A percentile compares a stretch with the other conserved stretches of the same genome.
Evolutionary conservation across 148 eudicot genomes (phyloP).

Genomic region (Heliosperma pusillum): DNA sequence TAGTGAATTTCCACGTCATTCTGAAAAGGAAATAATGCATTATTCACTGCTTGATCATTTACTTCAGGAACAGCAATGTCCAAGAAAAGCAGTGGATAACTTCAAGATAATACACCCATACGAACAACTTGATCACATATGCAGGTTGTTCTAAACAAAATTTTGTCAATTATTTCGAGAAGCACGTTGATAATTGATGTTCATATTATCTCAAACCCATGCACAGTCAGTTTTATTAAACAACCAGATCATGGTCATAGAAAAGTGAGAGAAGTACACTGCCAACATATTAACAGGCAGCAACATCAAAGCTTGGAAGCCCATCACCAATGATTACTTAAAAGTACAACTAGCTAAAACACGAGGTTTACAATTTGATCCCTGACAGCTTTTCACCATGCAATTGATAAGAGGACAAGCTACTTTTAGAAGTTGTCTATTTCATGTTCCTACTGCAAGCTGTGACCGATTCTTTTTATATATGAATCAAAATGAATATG

Average conservation of each 20-base stretch:
- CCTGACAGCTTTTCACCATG: not conserved
- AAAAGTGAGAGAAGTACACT: conserved; percentile 1
- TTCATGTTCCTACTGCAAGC: not conserved
- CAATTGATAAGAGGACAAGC: not conserved
- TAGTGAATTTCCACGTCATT: conserved; percentile 71
- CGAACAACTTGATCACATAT: conserved; percentile 4
- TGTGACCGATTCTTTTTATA: not conserved
- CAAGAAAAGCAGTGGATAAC: not conserved
- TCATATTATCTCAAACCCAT: not conserved
- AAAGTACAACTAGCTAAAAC: conserved; percentile 1
- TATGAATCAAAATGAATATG: not conserved
- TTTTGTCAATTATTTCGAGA: not conserved
- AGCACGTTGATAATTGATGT: not conserved
- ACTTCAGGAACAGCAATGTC: not conserved
- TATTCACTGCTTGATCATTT: not conserved
- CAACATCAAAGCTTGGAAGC: not conserved
- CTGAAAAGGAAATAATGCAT: conserved; percentile 32
- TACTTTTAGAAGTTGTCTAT: not conserved
- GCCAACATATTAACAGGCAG: no score
- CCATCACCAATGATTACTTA: not conserved
- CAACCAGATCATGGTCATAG: conserved; percentile 11
- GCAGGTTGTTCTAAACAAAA: not conserved
- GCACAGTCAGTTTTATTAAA: not conserved
- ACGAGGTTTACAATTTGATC: not conserved
- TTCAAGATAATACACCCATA: conserved; percentile 8